Base-by-base conservation (phyloP, 2,329 filamentous ascomycete genomes). In the Penicillium sumatraense region DNA sequence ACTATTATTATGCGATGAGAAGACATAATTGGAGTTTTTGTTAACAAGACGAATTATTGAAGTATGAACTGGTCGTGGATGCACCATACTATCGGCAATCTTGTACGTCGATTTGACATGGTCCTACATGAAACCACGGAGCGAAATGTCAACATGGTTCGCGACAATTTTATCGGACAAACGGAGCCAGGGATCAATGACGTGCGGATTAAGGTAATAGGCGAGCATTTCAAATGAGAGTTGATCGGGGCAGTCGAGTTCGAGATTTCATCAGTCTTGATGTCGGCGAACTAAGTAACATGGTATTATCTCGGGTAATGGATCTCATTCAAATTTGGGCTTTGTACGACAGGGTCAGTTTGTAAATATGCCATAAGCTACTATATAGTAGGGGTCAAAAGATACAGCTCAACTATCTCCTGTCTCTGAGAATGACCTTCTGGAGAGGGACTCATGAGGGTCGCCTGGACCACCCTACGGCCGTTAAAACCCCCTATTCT, bases 61-160 rank as follows among this genome's bases (percentile, higher is more conserved):
- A 60, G 60, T 33, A 49, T 62, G 52, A 47, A 36, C 7, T 57
- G 52, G 49, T 35, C 47, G 26, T 62, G 50, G 52, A 29, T 72
- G n/a, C 66, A 70, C 56, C 42, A 70, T 14, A 63, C 57, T 14
- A 51, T 71, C 10, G 65, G 62, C 7, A 64, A 59, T 27, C 42
- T 72, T 21, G 52, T 72, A 20, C 57, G 64, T 26, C 53, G 58
- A 29, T 68, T 68, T 46, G 65, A 70, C n/a, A 50, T 71, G 10
- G 57, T 59, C 36, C 41, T 72, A 8, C 63, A 61, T 51, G 60
- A 70, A 23, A 72, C 68, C 4, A 63, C 62, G 1, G 56, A 57
- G n/a, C 57, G 59, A 45, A 68, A 72, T 55, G 55, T 71, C 26
- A 57, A 62, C 40, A 66, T 70, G 48, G 58, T 59, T 10, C 60